phyloP scores from a whole-genome alignment of 164 flowering plant genomes.

The Nelumbo lutea region DNA sequence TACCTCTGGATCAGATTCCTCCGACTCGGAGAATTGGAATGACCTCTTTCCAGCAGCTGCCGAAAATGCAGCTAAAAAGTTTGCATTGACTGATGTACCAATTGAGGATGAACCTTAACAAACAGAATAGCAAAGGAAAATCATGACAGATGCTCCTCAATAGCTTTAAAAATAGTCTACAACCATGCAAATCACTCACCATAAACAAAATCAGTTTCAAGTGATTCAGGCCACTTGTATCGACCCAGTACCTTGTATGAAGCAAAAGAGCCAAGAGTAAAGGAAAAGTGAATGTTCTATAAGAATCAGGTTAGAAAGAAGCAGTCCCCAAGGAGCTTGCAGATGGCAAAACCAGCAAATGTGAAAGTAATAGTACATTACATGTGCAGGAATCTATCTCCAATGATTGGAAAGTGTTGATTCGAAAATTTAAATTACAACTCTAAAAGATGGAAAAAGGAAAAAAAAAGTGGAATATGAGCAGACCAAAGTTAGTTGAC shows the following conservation, averaged over 20 bases:
- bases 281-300: background rate
- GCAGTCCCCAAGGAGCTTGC: background rate
- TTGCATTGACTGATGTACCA: conserved; percentile 65
- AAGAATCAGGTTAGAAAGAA: background rate
- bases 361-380: background rate
- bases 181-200: conserved; percentile 36
- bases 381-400: background rate
- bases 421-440: background rate
- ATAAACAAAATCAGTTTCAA: conserved; percentile 70
- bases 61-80: conserved; percentile 84
- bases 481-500: background rate
- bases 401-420: background rate
- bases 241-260: conserved; percentile 46
- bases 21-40: conserved; percentile 47
- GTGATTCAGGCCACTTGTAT: conserved; percentile 74
- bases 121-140: background rate
- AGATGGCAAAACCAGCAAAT: background rate
- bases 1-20: conserved; percentile 97
- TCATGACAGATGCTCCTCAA: background rate
- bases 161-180: background rate
- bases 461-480: background rate
- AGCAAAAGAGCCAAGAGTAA: background rate
- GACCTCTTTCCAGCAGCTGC: conserved; percentile 80
- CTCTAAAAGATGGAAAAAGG: background rate
- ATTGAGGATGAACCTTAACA: conserved; percentile 74